phyloP scores from a whole-genome alignment of 306 rosid genomes.

The Rosa multiflora region DNA sequence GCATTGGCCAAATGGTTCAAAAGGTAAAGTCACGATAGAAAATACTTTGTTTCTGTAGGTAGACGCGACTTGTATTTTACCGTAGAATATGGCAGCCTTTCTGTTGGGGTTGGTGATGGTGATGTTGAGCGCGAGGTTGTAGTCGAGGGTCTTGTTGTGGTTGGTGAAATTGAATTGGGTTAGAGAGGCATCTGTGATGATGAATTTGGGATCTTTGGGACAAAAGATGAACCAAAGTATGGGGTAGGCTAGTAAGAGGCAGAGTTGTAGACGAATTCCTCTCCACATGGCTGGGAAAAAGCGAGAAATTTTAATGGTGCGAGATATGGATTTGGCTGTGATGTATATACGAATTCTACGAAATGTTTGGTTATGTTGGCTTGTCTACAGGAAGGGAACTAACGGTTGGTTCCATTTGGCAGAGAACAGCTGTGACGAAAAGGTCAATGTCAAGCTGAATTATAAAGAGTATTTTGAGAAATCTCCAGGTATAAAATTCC shows the following conservation, averaged over 20 bases:
- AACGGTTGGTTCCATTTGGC: not conserved
- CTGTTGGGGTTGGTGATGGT: constrained; percentile 61
- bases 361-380: not conserved
- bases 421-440: not conserved
- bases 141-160: constrained; percentile 28
- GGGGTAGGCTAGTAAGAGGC: constrained; percentile 18
- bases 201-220: constrained; percentile 48
- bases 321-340: not conserved
- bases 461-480: not conserved
- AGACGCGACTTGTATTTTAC: constrained; percentile 38
- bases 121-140: constrained; percentile 21
- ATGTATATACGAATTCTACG: not conserved
- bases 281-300: not conserved
- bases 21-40: not conserved
- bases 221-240: constrained; percentile 50
- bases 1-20: constrained; percentile 43
- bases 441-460: not conserved
- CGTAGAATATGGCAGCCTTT: constrained; percentile 43
- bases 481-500: not conserved
- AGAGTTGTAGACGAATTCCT: not conserved
- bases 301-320: not conserved
- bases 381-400: not conserved
- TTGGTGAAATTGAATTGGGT: constrained; percentile 36
- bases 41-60: constrained; percentile 42
- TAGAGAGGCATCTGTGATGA: constrained; percentile 50